Conservation (phyloP, 2,329 filamentous ascomycete species). For the Alternaria sp. region DNA sequence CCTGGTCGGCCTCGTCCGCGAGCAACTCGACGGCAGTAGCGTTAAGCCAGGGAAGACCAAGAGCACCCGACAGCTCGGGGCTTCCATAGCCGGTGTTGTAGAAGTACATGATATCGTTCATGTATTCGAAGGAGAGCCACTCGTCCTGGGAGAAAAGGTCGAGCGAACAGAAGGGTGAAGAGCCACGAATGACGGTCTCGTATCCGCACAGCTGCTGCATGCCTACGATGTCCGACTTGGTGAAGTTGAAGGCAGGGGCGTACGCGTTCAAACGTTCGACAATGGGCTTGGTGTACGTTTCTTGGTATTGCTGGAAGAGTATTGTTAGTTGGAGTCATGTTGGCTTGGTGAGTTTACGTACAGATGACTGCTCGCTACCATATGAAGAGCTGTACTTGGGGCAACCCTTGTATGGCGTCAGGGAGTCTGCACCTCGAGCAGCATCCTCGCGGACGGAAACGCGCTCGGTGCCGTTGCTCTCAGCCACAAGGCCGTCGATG, state of each 20-base stretch:
- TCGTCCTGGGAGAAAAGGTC: constrained; percentile 66
- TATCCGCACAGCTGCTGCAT: constrained; percentile 73
- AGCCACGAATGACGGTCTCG: constrained; percentile 68
- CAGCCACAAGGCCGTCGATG: constrained; percentile 62
- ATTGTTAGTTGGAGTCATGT: neutral
- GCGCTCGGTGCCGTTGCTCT: constrained; percentile 61
- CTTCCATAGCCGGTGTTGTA: constrained; percentile 72
- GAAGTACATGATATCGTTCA: constrained; percentile 68
- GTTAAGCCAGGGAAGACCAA: constrained; percentile 72
- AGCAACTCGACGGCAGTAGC: constrained; percentile 62
- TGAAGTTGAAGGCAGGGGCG: constrained; percentile 68
- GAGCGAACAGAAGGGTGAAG: constrained; percentile 66
- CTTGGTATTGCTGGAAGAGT: constrained; percentile 47
- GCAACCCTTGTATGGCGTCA: constrained; percentile 71
- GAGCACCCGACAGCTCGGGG: constrained; percentile 57
- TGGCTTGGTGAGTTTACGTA: constrained; percentile 10
- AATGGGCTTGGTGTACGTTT: constrained; percentile 67
- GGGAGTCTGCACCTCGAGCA: constrained; percentile 63
- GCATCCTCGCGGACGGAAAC: constrained; percentile 64
- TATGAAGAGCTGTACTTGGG: constrained; percentile 66
- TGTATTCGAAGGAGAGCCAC: constrained; percentile 72
- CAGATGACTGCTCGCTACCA: constrained; percentile 62
- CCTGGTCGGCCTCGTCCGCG: constrained; percentile 56
- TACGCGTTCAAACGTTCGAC: constrained; percentile 62
- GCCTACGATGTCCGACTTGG: constrained; percentile 66